Evolutionary conservation across 345 rosid genomes (phyloP).

Genomic region (Acer campestre): DNA sequence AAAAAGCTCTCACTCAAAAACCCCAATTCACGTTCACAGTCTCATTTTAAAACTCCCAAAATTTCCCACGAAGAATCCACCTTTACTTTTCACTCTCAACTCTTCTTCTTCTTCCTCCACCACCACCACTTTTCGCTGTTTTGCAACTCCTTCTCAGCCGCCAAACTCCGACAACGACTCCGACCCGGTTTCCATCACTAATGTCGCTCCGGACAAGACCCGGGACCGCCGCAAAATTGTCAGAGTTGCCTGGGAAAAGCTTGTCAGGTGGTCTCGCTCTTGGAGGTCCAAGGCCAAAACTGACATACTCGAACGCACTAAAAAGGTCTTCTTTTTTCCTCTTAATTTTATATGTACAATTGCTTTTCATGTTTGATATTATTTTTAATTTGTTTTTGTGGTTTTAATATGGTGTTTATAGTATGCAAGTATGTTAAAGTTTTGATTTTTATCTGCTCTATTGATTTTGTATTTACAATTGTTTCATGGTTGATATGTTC

Average conservation of each 20-base stretch:
- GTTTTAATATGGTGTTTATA: background rate
- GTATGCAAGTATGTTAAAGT: background rate
- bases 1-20: background rate
- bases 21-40: conserved; percentile 22
- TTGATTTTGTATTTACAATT: background rate
- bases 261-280: conserved; percentile 89
- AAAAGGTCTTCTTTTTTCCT: conserved; percentile 50
- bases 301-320: conserved; percentile 76
- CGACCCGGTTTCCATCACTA: background rate
- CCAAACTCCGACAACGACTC: background rate
- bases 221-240: conserved; percentile 69
- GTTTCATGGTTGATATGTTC: background rate
- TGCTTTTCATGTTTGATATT: background rate
- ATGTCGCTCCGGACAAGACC: conserved; percentile 29
- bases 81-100: conserved; percentile 10
- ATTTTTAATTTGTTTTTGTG: background rate
- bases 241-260: conserved; percentile 85
- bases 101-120: background rate
- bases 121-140: conserved; percentile 23
- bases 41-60: conserved; percentile 23
- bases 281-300: conserved; percentile 77
- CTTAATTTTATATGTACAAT: background rate
- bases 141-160: conserved; percentile 26
- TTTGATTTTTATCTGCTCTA: background rate
- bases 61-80: conserved; percentile 19